Base-by-base conservation (phyloP, 306 rosid species). In the Abrus precatorius region DNA sequence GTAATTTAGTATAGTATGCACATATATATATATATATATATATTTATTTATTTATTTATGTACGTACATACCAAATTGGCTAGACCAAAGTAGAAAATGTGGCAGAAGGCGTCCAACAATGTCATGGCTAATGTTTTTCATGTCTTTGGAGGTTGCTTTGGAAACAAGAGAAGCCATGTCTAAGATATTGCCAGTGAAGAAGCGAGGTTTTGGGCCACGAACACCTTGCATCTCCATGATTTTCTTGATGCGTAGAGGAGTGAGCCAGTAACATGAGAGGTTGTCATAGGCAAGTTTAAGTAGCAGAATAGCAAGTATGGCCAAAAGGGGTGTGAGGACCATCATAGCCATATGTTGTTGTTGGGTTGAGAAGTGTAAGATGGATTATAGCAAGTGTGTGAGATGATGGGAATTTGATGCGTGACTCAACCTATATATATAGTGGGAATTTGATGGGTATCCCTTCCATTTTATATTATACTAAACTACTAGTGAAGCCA, bases 151-250 rank as follows among this genome's bases (percentile, higher is more conserved):
- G 53, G 93, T 96, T 49, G 98, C 63, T 75, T 88, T 84, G 33
- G 90, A 74, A 30, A 90, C 84, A 48, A 92, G 89, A 8, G 87
- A 76, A 3, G 90, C 87, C 90, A 93, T 86, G 85, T 91, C 94
- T 5, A 85, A 43, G 89, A 96, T 85, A 88, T 93, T 96, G 27
- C 99, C 98, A 10, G 84, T 78, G 65, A 96, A 86, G 47, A 78
- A 86, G 6, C 92, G 86, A 1, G 92, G 93, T 56, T 90, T 84
- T 0, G 99, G 99, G 47, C 99, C 99, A 34, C 80, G 86, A 48
- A 93, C 92, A 3, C 99, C 99, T 92, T 96, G 99, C 84, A 63
- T 78, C 52, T 87, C 97, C 99, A 96, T 96, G 77, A 78, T 84
- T 81, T 57, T 88, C 81, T 84, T 85, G 81, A 96, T 92, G 66